These are phyloP conservation scores for Nidula microcarpa DNA, from an alignment of 768 basidiomycete species.

Conservation along the genomic window DNA sequence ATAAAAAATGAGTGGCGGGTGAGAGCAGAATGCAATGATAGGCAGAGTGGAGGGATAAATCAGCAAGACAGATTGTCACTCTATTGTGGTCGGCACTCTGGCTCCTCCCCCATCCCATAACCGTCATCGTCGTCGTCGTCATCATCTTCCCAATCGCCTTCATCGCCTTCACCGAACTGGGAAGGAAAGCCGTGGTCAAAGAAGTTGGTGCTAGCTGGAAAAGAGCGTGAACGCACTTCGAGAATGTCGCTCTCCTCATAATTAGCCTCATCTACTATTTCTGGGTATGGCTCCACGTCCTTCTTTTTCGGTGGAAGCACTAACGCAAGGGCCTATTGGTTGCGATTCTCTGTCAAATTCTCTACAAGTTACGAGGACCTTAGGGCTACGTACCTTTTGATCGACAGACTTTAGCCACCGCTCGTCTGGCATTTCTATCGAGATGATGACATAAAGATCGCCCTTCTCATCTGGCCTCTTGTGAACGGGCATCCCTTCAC, in stretches of 20 bases:
- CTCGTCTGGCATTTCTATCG: conserved; percentile 84
- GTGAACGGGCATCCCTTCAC: conserved; percentile 88
- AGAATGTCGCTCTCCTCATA: conserved; percentile 77
- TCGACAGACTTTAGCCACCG: conserved; percentile 74
- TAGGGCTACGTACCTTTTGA: conserved; percentile 35
- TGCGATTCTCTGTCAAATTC: conserved; percentile 1
- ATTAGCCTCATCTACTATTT: conserved; percentile 63
- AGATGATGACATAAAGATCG: conserved; percentile 77
- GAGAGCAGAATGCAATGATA: neutral
- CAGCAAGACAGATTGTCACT: neutral
- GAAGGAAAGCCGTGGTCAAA: conserved; percentile 70
- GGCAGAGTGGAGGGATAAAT: neutral
- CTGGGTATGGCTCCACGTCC: conserved; percentile 70
- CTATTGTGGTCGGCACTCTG: conserved; percentile 64
- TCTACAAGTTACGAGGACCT: neutral
- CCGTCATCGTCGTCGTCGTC: conserved; percentile 62
- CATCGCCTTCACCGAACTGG: conserved; percentile 73
- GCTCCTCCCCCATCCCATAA: conserved; percentile 26
- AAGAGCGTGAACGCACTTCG: conserved; percentile 80
- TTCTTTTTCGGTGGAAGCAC: conserved; percentile 76
- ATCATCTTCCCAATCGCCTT: conserved; percentile 68
- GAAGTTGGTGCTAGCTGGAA: conserved; percentile 70
- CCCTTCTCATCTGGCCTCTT: conserved; percentile 67
- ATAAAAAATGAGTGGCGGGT: neutral
- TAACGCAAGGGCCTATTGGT: conserved; percentile 55